Conservation (phyloP, 2,329 filamentous ascomycete genomes). For the Daldinia eschscholtzii region DNA sequence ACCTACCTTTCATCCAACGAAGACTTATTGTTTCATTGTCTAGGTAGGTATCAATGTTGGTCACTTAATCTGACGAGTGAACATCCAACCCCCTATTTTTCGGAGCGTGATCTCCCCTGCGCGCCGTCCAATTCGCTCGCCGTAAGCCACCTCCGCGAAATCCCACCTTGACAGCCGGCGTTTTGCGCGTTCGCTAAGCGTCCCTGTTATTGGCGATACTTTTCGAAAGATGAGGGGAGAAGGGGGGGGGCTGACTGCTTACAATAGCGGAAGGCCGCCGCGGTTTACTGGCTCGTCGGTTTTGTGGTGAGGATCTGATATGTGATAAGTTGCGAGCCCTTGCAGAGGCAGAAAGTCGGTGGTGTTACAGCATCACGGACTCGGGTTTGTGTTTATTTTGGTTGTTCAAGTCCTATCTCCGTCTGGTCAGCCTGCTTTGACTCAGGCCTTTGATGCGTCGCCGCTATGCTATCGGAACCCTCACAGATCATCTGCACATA, state of each 20-base stretch:
- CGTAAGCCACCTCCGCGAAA: constrained; percentile 3
- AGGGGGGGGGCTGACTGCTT: background rate
- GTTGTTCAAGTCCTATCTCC: background rate
- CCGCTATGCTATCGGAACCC: background rate
- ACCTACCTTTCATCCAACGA: background rate
- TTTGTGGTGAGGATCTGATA: background rate
- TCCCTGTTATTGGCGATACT: background rate
- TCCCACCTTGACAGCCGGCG: background rate
- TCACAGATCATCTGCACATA: background rate
- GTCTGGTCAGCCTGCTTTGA: background rate
- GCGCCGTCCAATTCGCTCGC: constrained; percentile 1
- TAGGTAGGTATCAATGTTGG: no score
- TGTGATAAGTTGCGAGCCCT: background rate
- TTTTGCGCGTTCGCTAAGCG: background rate
- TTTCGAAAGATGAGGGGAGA: background rate
- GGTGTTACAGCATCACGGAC: background rate
- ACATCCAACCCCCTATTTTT: constrained; percentile 1
- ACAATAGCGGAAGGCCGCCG: background rate
- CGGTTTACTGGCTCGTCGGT: background rate
- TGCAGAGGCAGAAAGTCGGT: background rate
- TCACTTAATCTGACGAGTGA: background rate
- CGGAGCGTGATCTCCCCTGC: background rate
- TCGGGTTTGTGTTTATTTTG: background rate
- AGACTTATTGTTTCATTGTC: background rate
- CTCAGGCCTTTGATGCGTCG: no score